A percentile compares a stretch with the other conserved stretches of the same genome.
phyloP scores from a whole-genome alignment of 371 early-diverging fungal genomes.

The Vairimorpha necatrix region DNA sequence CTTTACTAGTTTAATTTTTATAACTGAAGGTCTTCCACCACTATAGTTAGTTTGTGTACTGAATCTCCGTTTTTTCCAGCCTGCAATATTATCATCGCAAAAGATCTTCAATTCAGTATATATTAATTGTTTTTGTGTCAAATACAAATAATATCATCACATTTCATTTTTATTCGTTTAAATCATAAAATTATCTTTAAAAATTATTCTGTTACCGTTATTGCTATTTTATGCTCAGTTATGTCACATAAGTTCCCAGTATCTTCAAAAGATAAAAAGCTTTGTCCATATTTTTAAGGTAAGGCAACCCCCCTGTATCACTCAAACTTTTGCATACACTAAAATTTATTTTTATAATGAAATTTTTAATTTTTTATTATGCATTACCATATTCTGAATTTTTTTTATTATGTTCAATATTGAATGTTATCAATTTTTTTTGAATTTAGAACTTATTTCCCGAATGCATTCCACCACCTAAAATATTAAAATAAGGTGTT shows the following conservation, averaged over 20 bases:
- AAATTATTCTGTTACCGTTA: slow-evolving; percentile 86
- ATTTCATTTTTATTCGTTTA: slow-evolving; percentile 84
- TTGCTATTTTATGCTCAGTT: slow-evolving; percentile 86
- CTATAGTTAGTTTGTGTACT: slow-evolving; percentile 73
- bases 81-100: slow-evolving; percentile 95
- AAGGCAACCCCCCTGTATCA: slow-evolving; percentile 99
- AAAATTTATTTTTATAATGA: slow-evolving; percentile 91
- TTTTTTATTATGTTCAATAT: slow-evolving; percentile 18
- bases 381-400: slow-evolving; percentile 67
- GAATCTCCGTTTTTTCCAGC: slow-evolving; percentile 72
- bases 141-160: slow-evolving; percentile 73
- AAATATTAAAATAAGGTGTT: slow-evolving; percentile 92
- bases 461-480: slow-evolving; percentile 96
- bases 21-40: slow-evolving; percentile 96
- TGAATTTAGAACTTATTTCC: slow-evolving; percentile 97
- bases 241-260: slow-evolving; percentile 84
- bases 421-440: slow-evolving; percentile 86
- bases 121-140: slow-evolving; percentile 76
- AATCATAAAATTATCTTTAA: slow-evolving; percentile 74
- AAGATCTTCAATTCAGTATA: slow-evolving; percentile 91
- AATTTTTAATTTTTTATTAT: slow-evolving; percentile 81
- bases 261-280: slow-evolving; percentile 79
- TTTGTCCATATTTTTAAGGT: slow-evolving; percentile 81
- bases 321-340: slow-evolving; percentile 80
- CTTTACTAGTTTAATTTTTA: slow-evolving; percentile 83